Percentiles rank a stretch among this genome's conserved stretches.
phyloP scores from a whole-genome alignment of 2,329 filamentous ascomycete species.

The Alternaria triticina region DNA sequence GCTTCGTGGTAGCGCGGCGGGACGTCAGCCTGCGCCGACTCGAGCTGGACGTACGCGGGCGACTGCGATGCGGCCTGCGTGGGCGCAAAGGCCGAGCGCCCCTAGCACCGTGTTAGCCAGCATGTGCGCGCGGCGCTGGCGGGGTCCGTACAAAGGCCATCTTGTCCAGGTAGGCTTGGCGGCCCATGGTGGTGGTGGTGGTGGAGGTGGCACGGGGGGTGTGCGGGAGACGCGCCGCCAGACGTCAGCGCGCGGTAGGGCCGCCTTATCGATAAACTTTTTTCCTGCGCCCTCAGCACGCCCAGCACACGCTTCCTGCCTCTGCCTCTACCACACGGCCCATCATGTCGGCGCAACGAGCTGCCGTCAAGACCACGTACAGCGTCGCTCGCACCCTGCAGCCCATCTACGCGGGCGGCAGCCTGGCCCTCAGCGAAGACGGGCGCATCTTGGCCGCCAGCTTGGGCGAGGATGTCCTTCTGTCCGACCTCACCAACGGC shows the following conservation, averaged over 20 bases:
- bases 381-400: conserved; percentile 82
- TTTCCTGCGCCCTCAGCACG: conserved; percentile 34
- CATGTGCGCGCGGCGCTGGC: background rate
- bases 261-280: conserved; percentile 46
- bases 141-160: conserved; percentile 43
- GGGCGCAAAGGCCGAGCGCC: conserved; percentile 51
- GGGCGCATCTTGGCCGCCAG: conserved; percentile 85
- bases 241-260: conserved; percentile 20
- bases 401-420: conserved; percentile 92
- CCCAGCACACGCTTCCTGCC: background rate
- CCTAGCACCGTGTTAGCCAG: conserved; percentile 38
- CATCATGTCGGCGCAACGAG: conserved; percentile 56
- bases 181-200: conserved; percentile 34
- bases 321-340: background rate
- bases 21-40: conserved; percentile 31
- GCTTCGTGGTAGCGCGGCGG: conserved; percentile 29
- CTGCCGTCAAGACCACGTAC: conserved; percentile 82
- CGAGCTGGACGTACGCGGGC: conserved; percentile 37
- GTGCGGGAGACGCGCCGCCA: conserved; percentile 14
- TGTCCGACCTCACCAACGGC: conserved; percentile 85
- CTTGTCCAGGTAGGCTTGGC: conserved; percentile 47
- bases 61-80: conserved; percentile 30
- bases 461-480: conserved; percentile 87
- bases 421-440: conserved; percentile 80
- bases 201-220: background rate